These are phyloP conservation scores for Chlorella sp. DNA, from an alignment of 139 green algal genomes.

Conservation along the genomic window DNA sequence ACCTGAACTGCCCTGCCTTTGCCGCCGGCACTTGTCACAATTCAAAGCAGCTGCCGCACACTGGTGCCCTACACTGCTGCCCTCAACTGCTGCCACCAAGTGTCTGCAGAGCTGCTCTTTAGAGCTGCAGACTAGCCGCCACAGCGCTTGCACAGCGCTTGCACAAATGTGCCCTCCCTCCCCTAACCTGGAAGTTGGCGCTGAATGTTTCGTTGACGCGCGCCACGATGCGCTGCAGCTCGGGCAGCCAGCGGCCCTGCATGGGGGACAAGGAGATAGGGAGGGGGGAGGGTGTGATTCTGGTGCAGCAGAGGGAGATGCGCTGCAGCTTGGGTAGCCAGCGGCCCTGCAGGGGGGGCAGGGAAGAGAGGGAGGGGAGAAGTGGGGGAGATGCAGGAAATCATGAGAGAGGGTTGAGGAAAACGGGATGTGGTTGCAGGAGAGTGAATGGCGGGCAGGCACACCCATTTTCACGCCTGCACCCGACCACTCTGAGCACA, in stretches of 20 bases:
- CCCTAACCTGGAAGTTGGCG: slow-evolving; percentile 65
- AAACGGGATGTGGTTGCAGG: not conserved
- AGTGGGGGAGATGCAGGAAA: not conserved
- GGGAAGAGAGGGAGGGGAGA: not conserved
- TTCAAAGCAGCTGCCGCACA: too few relatives aligned
- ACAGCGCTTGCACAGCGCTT: too few relatives aligned
- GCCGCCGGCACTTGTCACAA: too few relatives aligned
- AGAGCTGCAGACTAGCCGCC: too few relatives aligned
- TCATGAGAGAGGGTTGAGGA: not conserved
- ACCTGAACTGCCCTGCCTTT: not conserved
- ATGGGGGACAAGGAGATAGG: not conserved
- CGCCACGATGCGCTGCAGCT: slow-evolving; percentile 73
- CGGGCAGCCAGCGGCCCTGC: slow-evolving; percentile 83
- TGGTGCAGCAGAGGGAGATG: slow-evolving; percentile 34
- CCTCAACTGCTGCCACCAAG: not conserved
- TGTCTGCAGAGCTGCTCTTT: too few relatives aligned
- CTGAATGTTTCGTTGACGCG: slow-evolving; percentile 84
- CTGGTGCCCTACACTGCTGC: too few relatives aligned
- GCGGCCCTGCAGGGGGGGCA: slow-evolving; percentile 42
- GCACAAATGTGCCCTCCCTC: not conserved
- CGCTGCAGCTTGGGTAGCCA: slow-evolving; percentile 87
- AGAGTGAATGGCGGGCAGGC: not conserved
- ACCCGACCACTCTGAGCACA: too few relatives aligned
- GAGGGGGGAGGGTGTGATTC: not conserved
- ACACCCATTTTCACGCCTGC: too few relatives aligned